These are phyloP conservation scores for Claviceps paspali DNA, from an alignment of 2,329 filamentous ascomycete species.

Conservation along the genomic window DNA sequence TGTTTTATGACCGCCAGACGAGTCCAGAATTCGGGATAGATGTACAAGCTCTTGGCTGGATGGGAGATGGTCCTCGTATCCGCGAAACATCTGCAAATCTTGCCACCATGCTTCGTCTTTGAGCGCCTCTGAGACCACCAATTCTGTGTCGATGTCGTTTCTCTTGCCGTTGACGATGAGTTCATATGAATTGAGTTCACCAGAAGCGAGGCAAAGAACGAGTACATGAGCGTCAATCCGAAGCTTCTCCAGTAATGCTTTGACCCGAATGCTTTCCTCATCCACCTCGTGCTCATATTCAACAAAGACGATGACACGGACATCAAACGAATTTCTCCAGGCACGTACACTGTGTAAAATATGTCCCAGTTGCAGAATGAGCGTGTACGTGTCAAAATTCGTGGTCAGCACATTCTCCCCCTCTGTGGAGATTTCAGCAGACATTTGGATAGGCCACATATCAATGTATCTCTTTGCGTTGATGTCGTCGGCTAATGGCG, in stretches of 20 bases:
- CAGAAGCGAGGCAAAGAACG: conserved; percentile 70
- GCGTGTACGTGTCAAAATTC: conserved; percentile 77
- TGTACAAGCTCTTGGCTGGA: conserved; percentile 28
- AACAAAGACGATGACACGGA: conserved; percentile 75
- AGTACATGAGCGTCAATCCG: conserved; percentile 66
- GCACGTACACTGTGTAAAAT: conserved; percentile 69
- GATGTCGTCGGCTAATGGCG: conserved; percentile 42
- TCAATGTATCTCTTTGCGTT: conserved; percentile 68
- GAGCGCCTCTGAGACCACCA: conserved; percentile 49
- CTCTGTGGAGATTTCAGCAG: conserved; percentile 59
- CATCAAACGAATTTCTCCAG: conserved; percentile 58
- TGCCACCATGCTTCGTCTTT: conserved; percentile 72
- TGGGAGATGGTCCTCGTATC: conserved; percentile 22
- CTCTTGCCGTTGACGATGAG: conserved; percentile 58
- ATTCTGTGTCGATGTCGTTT: conserved; percentile 37
- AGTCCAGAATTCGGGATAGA: conserved; percentile 28
- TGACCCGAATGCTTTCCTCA: conserved; percentile 59
- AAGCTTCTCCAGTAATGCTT: conserved; percentile 61
- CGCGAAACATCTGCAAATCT: conserved; percentile 46
- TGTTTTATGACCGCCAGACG: conserved; percentile 28
- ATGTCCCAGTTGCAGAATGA: conserved; percentile 77
- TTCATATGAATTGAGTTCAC: conserved; percentile 57
- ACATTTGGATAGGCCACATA: conserved; percentile 89
- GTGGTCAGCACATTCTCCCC: conserved; percentile 59
- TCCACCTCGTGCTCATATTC: conserved; percentile 76